These are phyloP conservation scores for Mycena olivaceomarginata DNA, from an alignment of 768 basidiomycete genomes.

Conservation along the genomic window DNA sequence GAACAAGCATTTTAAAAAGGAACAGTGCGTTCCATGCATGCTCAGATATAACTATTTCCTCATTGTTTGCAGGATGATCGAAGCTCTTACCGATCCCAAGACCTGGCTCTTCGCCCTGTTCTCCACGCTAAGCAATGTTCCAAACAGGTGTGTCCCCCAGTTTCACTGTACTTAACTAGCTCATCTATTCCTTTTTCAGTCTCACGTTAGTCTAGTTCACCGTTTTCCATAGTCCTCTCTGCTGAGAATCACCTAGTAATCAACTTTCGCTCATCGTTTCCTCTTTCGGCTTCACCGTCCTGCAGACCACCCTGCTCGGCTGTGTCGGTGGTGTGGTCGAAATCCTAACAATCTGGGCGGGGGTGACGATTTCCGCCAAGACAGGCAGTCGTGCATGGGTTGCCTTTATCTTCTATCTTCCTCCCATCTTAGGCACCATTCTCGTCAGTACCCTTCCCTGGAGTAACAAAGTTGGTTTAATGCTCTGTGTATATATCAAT, in stretches of 20 bases:
- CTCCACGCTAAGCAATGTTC: slow-evolving; percentile 67
- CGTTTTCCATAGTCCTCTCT: not conserved
- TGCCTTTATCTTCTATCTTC: not conserved
- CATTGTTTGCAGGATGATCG: slow-evolving; percentile 63
- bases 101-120: slow-evolving; percentile 59
- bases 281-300: slow-evolving; percentile 69
- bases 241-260: slow-evolving; percentile 53
- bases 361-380: slow-evolving; percentile 34
- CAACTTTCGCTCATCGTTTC: slow-evolving; percentile 70
- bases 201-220: slow-evolving; percentile 9
- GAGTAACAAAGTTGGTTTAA: not conserved
- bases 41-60: too few species aligned
- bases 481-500: not conserved
- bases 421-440: not conserved
- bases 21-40: slow-evolving; percentile 76
- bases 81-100: slow-evolving; percentile 68
- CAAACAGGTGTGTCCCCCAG: slow-evolving; percentile 53
- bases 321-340: slow-evolving; percentile 71
- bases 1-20: slow-evolving; percentile 56
- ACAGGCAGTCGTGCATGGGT: not conserved
- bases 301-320: slow-evolving; percentile 73
- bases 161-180: not conserved
- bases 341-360: slow-evolving; percentile 73
- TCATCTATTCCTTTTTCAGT: not conserved
- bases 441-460: not conserved